Evolutionary conservation across 805 yeast species (phyloP), one percentile per base, ranked within the genome.

Genomic region (Barnettozyma wickerhamii): DNA sequence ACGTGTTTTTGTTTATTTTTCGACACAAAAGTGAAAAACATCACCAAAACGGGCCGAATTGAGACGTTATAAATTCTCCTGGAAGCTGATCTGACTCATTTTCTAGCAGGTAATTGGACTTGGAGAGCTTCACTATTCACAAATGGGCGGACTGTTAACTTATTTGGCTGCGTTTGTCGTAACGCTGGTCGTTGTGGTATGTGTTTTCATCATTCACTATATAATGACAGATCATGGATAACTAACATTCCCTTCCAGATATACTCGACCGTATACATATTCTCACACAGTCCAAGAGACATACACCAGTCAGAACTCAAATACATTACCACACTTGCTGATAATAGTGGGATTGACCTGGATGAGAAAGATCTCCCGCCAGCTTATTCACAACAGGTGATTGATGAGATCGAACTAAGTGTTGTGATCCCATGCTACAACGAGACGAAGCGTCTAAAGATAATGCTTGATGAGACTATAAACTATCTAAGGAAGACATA

Each of bases 391-490:
- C 13, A 42, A 6, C 39, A 39, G 3, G 27, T 39, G 10, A 34
- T 41, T 5, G 69, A 66, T 28, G 68, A 59, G 3, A 69, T 84
- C 19, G 73, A 74, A 24, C 53, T 91, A 32, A 78, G 93, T 19
- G 81, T 93, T 19, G 89, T 93, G 6, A 77, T 93, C 6, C 99
- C 99, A n/a, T 88, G 96, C 59, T 93, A 75, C 56, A 93, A 93
- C 57, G 99, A 93, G 62, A 80, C 83, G 1, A 60, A 67, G 12
- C 72, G 99, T 40, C 72, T 93, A 45, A 73, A 75, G 24, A 58
- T 64, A 30, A 86, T 87, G 93, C 64, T 87, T 30, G 77, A 74
- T 38, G 96, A 87, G 41, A 69, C 86, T 1, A 68, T 85, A 24
- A 72, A 59, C 4, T 77, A 72, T 49, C 65, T 91, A 45, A 56